These are phyloP conservation scores for Pichia sp. DNA, from an alignment of 1,139 yeast genomes.

Conservation along the genomic window DNA sequence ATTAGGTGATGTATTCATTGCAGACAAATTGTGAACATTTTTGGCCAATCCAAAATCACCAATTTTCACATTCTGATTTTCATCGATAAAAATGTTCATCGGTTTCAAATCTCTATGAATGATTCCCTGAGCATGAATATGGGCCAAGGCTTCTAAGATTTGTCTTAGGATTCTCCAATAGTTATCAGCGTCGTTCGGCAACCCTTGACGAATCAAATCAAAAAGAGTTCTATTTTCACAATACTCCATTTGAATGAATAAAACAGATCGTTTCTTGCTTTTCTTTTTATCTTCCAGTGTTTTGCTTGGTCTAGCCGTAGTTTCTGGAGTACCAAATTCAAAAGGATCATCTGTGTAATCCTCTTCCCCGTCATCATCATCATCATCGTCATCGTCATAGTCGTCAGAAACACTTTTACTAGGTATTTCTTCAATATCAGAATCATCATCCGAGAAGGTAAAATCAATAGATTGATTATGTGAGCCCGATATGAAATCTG, in stretches of 20 bases:
- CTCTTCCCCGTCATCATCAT: neutral
- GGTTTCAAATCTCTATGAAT: slow-evolving; percentile 96
- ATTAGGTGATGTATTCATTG: slow-evolving; percentile 17
- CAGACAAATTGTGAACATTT: slow-evolving; percentile 50
- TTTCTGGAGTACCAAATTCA: slow-evolving; percentile 16
- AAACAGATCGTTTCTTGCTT: slow-evolving; percentile 44
- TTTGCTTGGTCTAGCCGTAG: slow-evolving; percentile 6
- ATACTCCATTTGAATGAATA: slow-evolving; percentile 94
- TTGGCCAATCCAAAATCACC: slow-evolving; percentile 98
- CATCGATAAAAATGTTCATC: slow-evolving; percentile 90
- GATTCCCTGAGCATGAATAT: slow-evolving; percentile 89
- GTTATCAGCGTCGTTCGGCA: slow-evolving; percentile 68
- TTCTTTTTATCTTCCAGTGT: slow-evolving; percentile 13
- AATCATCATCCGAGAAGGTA: slow-evolving; percentile 41
- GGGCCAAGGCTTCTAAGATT: slow-evolving; percentile 82
- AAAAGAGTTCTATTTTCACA: slow-evolving; percentile 89
- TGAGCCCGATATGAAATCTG: slow-evolving; percentile 67
- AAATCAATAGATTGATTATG: slow-evolving; percentile 58
- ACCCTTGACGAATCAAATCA: slow-evolving; percentile 73
- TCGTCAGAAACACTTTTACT: slow-evolving; percentile 20
- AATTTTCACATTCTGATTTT: slow-evolving; percentile 79
- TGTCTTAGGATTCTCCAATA: slow-evolving; percentile 90
- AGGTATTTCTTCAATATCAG: slow-evolving; percentile 29
- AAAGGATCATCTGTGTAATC: slow-evolving; percentile 14
- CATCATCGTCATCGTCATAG: slow-evolving; percentile 5